Evolutionary conservation across 2,329 filamentous ascomycete species (phyloP), one percentile per base, ranked within the genome.

Genomic region (Pseudocercospora eumusae): DNA sequence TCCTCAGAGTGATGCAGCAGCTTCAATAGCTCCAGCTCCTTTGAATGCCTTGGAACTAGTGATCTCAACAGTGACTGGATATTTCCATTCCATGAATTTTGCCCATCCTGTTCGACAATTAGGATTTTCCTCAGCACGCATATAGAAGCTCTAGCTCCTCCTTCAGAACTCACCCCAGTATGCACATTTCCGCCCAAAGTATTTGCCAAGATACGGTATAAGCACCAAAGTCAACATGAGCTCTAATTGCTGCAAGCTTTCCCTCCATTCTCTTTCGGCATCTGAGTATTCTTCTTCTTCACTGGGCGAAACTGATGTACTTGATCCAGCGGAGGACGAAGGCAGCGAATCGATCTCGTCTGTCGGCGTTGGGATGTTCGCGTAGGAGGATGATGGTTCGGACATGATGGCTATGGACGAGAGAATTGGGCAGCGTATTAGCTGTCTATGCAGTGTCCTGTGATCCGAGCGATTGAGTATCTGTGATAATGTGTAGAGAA

Each of bases 221-320:
- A 98, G 78, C 54, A 98, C 90, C 92, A 99, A 96, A 20, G 91
- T 96, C 74, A 98, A 78, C 68, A 99, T 82, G 67, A 98, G 82
- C 80, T 99, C 92, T 63, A 99, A 79, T 79, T 99, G 95, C 77
- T 97, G 91, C 66, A 99, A 80, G 71, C 91, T 96, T 72, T 93
- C 91, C 71, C 93, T 89, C 95, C 95, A 99, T 79, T 99, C 93
- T 64, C 86, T 85, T 77, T 99, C 93, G 9, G 95, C 95, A 74
- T 98, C 93, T 42, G 90, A 92, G 63, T 72, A 74, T 36, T 88
- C 86, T 57, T 72, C 72, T 23, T 75, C 72, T 60, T 76, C 74
- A 59, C 70, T 74, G n/a, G 80, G 80, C 60, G 77, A 81, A 63
- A 78, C 75, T 3, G 80, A 80, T 28, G 80, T 82, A 42, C 78